Conservation (phyloP, 2,329 filamentous ascomycete species). For the Mycocentrospora acerina region DNA sequence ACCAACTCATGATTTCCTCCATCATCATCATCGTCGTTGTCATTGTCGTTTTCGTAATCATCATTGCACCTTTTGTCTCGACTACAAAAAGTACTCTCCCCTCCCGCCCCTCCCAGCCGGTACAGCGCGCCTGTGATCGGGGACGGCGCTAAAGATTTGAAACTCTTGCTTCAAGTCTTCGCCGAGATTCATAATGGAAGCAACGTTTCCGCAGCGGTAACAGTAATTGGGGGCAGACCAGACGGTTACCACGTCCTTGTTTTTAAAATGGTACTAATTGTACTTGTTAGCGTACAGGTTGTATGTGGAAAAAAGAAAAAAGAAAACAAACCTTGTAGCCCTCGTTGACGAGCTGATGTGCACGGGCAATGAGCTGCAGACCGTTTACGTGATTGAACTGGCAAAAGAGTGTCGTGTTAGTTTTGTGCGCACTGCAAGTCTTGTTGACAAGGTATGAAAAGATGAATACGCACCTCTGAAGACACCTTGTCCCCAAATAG, state of each 20-base stretch:
- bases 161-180: conserved; percentile 92
- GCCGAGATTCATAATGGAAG: conserved; percentile 87
- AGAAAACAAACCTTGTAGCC: conserved; percentile 62
- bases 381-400: conserved; percentile 76
- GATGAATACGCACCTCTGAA: conserved; percentile 55
- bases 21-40: not conserved
- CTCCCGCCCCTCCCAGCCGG: conserved; percentile 61
- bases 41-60: no score
- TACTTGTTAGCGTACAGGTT: not conserved
- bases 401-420: conserved; percentile 9
- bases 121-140: conserved; percentile 78
- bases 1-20: no score
- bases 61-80: not conserved
- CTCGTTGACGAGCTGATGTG: conserved; percentile 75
- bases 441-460: no score
- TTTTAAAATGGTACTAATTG: conserved; percentile 80
- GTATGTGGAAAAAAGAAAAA: not conserved
- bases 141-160: conserved; percentile 88
- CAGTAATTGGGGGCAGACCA: conserved; percentile 79
- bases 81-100: conserved; percentile 55
- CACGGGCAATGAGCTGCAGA: conserved; percentile 69
- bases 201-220: conserved; percentile 62
- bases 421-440: no score
- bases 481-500: conserved; percentile 71
- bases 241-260: conserved; percentile 96